Conservation (phyloP, 1,284 basidiomycete genomes). For the Afroboletus lepidellus region DNA sequence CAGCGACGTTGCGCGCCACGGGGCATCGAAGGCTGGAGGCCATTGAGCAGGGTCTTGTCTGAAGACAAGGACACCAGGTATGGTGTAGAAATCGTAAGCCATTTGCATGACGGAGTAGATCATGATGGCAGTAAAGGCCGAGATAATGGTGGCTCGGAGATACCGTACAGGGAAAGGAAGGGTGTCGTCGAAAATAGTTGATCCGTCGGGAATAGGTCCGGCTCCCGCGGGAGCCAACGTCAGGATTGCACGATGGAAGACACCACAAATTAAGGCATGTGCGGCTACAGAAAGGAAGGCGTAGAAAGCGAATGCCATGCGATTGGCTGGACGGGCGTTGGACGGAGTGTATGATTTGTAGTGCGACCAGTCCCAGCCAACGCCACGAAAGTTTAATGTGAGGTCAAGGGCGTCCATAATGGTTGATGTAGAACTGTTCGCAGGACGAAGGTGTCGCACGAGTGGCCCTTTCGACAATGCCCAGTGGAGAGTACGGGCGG, state of each 20-base stretch:
- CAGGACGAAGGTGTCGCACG: conserved; percentile 10
- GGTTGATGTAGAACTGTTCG: conserved; percentile 5
- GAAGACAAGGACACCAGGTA: conserved; percentile 41
- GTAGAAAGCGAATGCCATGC: conserved; percentile 37
- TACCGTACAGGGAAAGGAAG: conserved; percentile 42
- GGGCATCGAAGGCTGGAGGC: conserved; percentile 40
- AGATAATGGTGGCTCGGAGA: conserved; percentile 42
- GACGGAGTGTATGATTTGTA: conserved; percentile 40
- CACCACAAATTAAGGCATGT: conserved; percentile 43
- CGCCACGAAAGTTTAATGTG: conserved; percentile 47
- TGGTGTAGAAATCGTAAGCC: conserved; percentile 36
- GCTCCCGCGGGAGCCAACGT: conserved; percentile 37
- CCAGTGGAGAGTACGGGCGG: conserved; percentile 21
- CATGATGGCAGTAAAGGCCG: conserved; percentile 38
- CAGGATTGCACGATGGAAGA: conserved; percentile 42
- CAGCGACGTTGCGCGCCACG: conserved; percentile 39
- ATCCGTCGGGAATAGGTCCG: conserved; percentile 39
- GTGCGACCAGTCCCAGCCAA: conserved; percentile 44
- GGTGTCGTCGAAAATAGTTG: conserved; percentile 15
- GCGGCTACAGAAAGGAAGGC: conserved; percentile 35
- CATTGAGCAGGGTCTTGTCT: conserved; percentile 35
- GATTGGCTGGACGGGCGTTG: conserved; percentile 40
- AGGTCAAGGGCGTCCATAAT: conserved; percentile 48
- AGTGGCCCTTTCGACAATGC: conserved; percentile 13
- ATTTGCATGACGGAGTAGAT: conserved; percentile 45